phyloP scores from a whole-genome alignment of 495 filamentous ascomycete species.

The Saxophila tyrrhenica region DNA sequence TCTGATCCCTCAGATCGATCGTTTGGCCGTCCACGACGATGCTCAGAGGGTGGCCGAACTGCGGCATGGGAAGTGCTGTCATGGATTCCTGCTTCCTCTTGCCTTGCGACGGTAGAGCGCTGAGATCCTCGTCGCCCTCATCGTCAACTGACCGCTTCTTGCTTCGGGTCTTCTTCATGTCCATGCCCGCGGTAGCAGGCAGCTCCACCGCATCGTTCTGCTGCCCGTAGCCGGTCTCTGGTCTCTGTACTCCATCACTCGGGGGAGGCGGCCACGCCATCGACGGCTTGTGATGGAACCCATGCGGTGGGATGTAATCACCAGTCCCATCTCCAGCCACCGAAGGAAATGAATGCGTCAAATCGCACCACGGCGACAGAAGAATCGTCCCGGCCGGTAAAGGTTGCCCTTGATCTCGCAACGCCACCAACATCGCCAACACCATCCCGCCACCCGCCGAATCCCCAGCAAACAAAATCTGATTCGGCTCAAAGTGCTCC shows the following conservation, averaged over 20 bases:
- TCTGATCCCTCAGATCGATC: conserved; percentile 75
- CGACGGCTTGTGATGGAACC: conserved; percentile 78
- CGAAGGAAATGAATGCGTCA: conserved; percentile 90
- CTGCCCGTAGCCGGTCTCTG: neutral
- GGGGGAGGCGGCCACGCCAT: conserved; percentile 85
- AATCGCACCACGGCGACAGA: conserved; percentile 86
- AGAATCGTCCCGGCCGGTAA: conserved; percentile 81
- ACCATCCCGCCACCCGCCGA: conserved; percentile 87
- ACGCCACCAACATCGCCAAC: conserved; percentile 61
- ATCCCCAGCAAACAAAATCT: conserved; percentile 77
- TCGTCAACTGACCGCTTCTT: neutral
- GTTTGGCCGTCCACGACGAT: conserved; percentile 58
- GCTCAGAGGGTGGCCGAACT: conserved; percentile 34
- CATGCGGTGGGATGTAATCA: conserved; percentile 79
- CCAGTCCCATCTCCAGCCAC: conserved; percentile 57
- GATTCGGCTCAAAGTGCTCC: conserved; percentile 56
- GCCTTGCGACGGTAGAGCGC: neutral
- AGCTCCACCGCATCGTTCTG: conserved; percentile 13
- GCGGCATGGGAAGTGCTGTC: conserved; percentile 4
- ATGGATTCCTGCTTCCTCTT: neutral
- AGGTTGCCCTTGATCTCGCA: conserved; percentile 70
- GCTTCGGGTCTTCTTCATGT: neutral
- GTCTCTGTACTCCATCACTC: conserved; percentile 46
- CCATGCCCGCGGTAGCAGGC: conserved; percentile 4
- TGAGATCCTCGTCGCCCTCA: neutral